Evolutionary conservation across 2,329 filamentous ascomycete genomes (phyloP).

Genomic region (Thelonectria rubi): DNA sequence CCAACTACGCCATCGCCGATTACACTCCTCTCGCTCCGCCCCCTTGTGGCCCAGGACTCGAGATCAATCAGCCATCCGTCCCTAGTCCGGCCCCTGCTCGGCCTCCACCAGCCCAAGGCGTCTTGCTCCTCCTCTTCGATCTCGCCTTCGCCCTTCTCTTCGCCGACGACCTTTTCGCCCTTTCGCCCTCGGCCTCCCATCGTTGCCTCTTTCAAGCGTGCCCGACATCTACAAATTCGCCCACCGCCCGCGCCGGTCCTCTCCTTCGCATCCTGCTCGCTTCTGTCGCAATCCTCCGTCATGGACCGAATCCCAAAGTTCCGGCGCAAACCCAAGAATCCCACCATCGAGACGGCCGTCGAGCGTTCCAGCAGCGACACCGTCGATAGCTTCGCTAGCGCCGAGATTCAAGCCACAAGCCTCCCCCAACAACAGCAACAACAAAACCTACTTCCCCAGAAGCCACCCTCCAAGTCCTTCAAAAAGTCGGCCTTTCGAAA

Average conservation of each 20-base stretch:
- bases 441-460: conserved; percentile 29
- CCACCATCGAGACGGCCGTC: conserved; percentile 53
- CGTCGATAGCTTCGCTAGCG: conserved; percentile 41
- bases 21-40: conserved; percentile 24
- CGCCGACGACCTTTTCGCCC: conserved; percentile 4
- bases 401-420: conserved; percentile 37
- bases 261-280: conserved; percentile 5
- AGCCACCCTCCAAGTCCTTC: conserved; percentile 34
- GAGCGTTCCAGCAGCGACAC: conserved; percentile 46
- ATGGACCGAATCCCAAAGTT: conserved; percentile 57
- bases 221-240: conserved; percentile 25
- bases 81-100: conserved; percentile 32
- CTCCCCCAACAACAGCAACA: conserved; percentile 35
- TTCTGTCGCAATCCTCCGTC: conserved; percentile 22
- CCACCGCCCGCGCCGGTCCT: conserved; percentile 27
- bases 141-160: conserved; percentile 14
- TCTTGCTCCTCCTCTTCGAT: conserved; percentile 31
- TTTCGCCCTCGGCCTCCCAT: conserved; percentile 18
- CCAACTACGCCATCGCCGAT: neutral
- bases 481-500: conserved; percentile 55
- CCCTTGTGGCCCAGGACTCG: conserved; percentile 24
- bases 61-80: conserved; percentile 17
- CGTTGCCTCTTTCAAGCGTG: conserved; percentile 23
- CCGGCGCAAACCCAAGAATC: conserved; percentile 55
- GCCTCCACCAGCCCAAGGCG: conserved; percentile 35